phyloP scores from a whole-genome alignment of 2,329 filamentous ascomycete species.

The Xylariaceae sp. region DNA sequence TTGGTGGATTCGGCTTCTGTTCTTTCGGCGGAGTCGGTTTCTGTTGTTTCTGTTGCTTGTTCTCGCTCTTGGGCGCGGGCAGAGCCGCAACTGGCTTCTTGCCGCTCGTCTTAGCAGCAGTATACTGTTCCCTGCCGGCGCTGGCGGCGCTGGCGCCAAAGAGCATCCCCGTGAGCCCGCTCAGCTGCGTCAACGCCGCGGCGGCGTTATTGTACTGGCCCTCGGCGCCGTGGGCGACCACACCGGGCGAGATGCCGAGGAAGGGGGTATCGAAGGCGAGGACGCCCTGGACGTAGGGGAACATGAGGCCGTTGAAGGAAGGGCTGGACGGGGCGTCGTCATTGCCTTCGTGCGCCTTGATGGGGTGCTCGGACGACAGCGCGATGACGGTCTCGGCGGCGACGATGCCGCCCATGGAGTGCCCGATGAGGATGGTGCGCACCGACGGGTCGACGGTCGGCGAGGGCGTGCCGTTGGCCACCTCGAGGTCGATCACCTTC shows the following conservation, averaged over 20 bases:
- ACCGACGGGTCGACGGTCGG: slow-evolving; percentile 39
- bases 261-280: slow-evolving; percentile 95
- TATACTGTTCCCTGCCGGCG: slow-evolving; percentile 44
- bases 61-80: slow-evolving; percentile 34
- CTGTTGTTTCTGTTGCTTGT: slow-evolving; percentile 48
- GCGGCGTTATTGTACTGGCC: slow-evolving; percentile 78
- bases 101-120: slow-evolving; percentile 3
- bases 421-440: slow-evolving; percentile 36
- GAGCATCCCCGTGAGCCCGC: slow-evolving; percentile 68
- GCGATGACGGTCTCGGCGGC: slow-evolving; percentile 84
- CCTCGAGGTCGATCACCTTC: slow-evolving; percentile 92
- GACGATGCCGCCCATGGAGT: slow-evolving; percentile 79
- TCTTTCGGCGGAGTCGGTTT: too few species aligned
- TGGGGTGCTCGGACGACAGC: slow-evolving; percentile 61
- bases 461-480: slow-evolving; percentile 60
- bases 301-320: slow-evolving; percentile 71
- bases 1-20: too few species aligned
- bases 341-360: slow-evolving; percentile 38
- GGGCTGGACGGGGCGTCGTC: slow-evolving; percentile 15
- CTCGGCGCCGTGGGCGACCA: slow-evolving; percentile 86
- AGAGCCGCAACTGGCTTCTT: slow-evolving; percentile 44
- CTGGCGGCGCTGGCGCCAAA: slow-evolving; percentile 33
- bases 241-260: slow-evolving; percentile 76
- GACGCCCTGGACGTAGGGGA: slow-evolving; percentile 88
- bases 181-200: slow-evolving; percentile 67